Evolutionary conservation across 129 eudicot species (phyloP).

Genomic region (Tagetes erecta): DNA sequence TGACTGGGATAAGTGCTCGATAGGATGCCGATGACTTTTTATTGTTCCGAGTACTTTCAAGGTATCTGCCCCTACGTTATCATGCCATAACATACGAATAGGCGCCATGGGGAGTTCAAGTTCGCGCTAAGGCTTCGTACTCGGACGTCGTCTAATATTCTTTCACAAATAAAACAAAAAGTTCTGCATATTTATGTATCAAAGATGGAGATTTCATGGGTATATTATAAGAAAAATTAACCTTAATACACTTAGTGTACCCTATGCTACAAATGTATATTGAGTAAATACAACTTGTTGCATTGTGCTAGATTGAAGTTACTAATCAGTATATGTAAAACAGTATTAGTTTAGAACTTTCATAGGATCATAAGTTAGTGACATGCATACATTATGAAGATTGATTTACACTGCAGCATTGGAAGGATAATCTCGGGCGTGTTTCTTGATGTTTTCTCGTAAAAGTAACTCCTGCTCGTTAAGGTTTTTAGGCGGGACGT

Average conservation of each 20-base stretch:
- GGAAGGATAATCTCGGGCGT: constrained; percentile 49
- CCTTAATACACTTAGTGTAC: neutral
- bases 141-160: too few species aligned
- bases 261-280: neutral
- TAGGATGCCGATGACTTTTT: too few species aligned
- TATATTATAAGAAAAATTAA: neutral
- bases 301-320: neutral
- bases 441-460: constrained; percentile 44
- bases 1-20: too few species aligned
- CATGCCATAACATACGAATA: too few species aligned
- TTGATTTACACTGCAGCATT: constrained; percentile 30
- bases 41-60: too few species aligned
- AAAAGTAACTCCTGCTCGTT: constrained; percentile 56
- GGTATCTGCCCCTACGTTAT: too few species aligned
- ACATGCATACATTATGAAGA: neutral
- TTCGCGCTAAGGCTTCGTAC: too few species aligned
- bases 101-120: too few species aligned
- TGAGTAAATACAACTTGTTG: neutral
- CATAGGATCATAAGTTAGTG: neutral
- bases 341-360: constrained; percentile 6
- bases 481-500: constrained; percentile 59
- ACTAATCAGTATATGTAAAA: constrained; percentile 11
- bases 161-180: too few species aligned
- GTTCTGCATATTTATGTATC: neutral
- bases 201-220: neutral